These are phyloP conservation scores for Aureobasidium sp. DNA, from an alignment of 2,329 filamentous ascomycete species.

Conservation along the genomic window DNA sequence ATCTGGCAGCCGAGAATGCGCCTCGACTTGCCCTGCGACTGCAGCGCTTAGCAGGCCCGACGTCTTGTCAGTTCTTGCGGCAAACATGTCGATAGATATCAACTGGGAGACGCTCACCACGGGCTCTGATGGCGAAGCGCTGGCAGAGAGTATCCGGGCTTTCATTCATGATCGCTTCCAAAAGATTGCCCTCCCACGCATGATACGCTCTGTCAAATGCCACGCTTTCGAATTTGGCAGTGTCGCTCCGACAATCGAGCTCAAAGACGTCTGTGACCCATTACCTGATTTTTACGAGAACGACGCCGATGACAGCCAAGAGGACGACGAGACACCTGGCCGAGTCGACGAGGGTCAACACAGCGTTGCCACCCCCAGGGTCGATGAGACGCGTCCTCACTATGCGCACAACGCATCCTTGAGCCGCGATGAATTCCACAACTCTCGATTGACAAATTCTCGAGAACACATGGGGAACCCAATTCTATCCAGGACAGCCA, in stretches of 20 bases:
- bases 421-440: constrained; percentile 14
- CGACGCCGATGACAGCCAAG: constrained; percentile 57
- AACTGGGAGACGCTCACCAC: constrained; percentile 91
- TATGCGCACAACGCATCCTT: constrained; percentile 1
- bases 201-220: constrained; percentile 93
- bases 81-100: constrained; percentile 87
- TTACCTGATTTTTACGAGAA: constrained; percentile 94
- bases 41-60: neutral
- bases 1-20: constrained; percentile 6
- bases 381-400: constrained; percentile 1
- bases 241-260: constrained; percentile 74
- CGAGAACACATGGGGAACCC: constrained; percentile 25
- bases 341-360: neutral
- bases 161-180: constrained; percentile 98
- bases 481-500: constrained; percentile 37
- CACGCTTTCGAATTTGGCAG: constrained; percentile 90
- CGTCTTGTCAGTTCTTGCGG: constrained; percentile 5
- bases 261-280: constrained; percentile 96
- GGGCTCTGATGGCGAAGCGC: constrained; percentile 75
- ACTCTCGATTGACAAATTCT: constrained; percentile 12
- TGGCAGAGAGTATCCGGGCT: constrained; percentile 78
- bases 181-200: constrained; percentile 79
- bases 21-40: constrained; percentile 6
- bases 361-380: neutral
- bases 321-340: constrained; percentile 27